Base-by-base conservation (phyloP, 148 eudicot genomes). In the Rhododendron griersonianum region DNA sequence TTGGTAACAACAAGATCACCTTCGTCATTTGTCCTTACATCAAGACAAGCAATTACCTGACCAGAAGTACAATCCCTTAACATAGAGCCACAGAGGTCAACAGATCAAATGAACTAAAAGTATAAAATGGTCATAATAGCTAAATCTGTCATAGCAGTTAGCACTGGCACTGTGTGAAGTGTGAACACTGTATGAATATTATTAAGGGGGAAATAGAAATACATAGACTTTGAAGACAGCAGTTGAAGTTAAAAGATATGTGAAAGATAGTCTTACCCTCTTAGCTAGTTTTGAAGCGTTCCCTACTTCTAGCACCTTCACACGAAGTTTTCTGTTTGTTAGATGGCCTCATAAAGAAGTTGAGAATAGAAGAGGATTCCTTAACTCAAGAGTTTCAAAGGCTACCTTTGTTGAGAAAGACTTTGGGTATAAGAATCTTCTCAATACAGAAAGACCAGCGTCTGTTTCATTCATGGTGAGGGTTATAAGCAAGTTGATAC, bases 1-100 rank as follows among this genome's bases (percentile, higher is more conserved):
- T 98, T 95, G 55, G 99, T 98, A 71, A 98, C 99, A 86, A 98
- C 98, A 89, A 98, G 98, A 88, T 98, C 99, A 81, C 98, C 99
- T 5, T 93, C 86, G 88, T 98, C 98, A 89, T 98, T 98, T 81
- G 95, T 84, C 92, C 99, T 94, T 86, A 95, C 99, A 91, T 98
- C 99, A 90, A 94, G 98, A 89, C 99, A 98, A 84, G 99, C 98
- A 92, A 98, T 98, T 73, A 98, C 99, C 99, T 95, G 88, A 41
- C 37, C 84, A 85, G 2, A 82, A 39, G 71, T 48, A 19, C 55
- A 84, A 55, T 25, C 33, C 55, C 85, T 57, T 16, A 51, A 28
- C 45, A 75, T 33, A 81, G 81, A 85, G 30, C 33, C 53, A 67
- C 76, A 9, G 39, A 44, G 48, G 48, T 11, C 50, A 83, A 21